phyloP scores from a whole-genome alignment of 192 early-diverging fungal species.

The Geranomyces variabilis region DNA sequence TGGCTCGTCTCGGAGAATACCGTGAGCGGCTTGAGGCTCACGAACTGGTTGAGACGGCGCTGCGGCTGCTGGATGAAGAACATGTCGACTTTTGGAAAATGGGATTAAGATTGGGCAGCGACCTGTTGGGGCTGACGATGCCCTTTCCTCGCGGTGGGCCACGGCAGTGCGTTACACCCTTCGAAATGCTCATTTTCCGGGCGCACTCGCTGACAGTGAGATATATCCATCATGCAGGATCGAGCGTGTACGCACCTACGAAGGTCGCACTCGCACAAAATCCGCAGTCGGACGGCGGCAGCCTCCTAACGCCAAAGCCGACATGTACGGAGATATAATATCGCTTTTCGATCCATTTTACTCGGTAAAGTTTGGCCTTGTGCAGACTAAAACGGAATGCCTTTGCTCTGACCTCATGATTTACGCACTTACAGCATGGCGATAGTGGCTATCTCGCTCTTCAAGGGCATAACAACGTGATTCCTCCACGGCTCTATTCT shows the following conservation, averaged over 20 bases:
- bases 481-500: conserved; percentile 14
- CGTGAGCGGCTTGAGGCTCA: conserved; percentile 49
- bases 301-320: conserved; percentile 28
- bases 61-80: conserved; percentile 47
- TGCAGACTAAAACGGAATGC: too few relatives aligned
- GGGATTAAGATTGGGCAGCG: conserved; percentile 54
- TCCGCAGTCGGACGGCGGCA: not conserved
- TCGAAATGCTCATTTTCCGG: not conserved
- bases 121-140: conserved; percentile 54
- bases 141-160: conserved; percentile 51
- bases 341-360: conserved; percentile 47
- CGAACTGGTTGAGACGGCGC: conserved; percentile 53
- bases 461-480: conserved; percentile 30
- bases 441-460: conserved; percentile 46
- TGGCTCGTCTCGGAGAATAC: conserved; percentile 50
- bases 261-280: conserved; percentile 9
- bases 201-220: not conserved
- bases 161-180: conserved; percentile 44
- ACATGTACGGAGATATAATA: conserved; percentile 42
- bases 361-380: not conserved
- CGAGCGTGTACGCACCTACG: conserved; percentile 29
- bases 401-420: not conserved
- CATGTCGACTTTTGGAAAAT: conserved; percentile 57
- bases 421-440: conserved; percentile 25
- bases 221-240: conserved; percentile 19